A percentile compares a stretch with the other conserved stretches of the same genome.
phyloP scores from a whole-genome alignment of 2,329 filamentous ascomycete species.

The Plenodomus lindquistii region DNA sequence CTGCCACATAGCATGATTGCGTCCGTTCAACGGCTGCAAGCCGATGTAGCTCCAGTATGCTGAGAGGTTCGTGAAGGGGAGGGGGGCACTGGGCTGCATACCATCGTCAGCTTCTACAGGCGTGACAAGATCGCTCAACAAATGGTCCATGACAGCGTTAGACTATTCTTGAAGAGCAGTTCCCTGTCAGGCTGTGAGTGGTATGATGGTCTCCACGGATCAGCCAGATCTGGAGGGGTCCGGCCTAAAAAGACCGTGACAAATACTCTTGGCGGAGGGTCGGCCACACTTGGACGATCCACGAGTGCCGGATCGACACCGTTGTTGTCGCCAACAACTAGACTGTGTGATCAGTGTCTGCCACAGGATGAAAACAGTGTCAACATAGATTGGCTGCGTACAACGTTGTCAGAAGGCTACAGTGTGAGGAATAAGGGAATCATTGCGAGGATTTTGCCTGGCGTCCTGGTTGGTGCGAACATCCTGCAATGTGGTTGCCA shows the following conservation, averaged over 20 bases:
- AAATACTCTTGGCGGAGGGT: neutral
- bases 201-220: neutral
- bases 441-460: neutral
- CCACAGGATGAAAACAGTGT: too few relatives aligned
- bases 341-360: neutral
- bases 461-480: neutral
- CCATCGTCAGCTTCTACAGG: neutral
- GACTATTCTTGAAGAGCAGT: neutral
- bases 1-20: too few relatives aligned
- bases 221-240: neutral
- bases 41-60: neutral
- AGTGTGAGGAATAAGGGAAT: neutral
- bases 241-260: neutral
- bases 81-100: neutral
- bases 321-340: neutral
- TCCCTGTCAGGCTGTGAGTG: neutral
- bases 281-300: neutral
- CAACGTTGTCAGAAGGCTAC: neutral
- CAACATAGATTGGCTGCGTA: neutral
- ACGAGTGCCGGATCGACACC: neutral
- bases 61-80: neutral
- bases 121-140: neutral
- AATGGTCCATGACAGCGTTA: neutral
- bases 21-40: neutral
- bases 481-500: neutral